phyloP scores from a whole-genome alignment of 352 stramenopile genomes.

The Globisporangium okanoganense region DNA sequence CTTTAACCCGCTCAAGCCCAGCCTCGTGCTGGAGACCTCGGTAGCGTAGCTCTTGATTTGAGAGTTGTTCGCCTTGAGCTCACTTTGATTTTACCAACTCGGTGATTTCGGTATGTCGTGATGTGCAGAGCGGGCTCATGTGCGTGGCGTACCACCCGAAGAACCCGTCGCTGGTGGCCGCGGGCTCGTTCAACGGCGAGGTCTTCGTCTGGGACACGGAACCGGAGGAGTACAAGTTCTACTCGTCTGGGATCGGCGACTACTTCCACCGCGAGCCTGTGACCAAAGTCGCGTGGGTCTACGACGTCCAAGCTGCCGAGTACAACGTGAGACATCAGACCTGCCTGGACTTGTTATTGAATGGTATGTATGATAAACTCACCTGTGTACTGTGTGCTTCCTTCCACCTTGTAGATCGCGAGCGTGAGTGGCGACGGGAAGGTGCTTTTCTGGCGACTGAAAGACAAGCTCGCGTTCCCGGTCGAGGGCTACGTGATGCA shows the following conservation, averaged over 20 bases:
- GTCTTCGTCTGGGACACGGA: constrained; percentile 80
- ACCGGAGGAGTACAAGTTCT: constrained; percentile 59
- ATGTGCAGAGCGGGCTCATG: constrained; percentile 74
- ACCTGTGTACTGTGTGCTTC: background rate
- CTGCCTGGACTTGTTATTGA: too few species aligned
- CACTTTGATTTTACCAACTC: background rate
- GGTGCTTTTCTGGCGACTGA: constrained; percentile 82
- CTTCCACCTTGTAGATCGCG: constrained; percentile 31
- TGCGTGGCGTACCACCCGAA: constrained; percentile 83
- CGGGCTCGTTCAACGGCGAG: constrained; percentile 86
- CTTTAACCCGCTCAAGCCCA: constrained; percentile 58
- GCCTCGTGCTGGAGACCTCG: constrained; percentile 74
- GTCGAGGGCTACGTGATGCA: constrained; percentile 86
- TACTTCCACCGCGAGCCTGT: constrained; percentile 88
- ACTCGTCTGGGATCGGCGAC: constrained; percentile 80
- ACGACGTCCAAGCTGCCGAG: constrained; percentile 60
- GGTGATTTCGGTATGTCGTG: background rate
- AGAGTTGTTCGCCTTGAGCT: too few species aligned
- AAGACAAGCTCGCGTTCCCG: constrained; percentile 82
- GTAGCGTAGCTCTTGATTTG: constrained; percentile 25
- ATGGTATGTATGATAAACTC: background rate
- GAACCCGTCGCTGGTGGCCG: constrained; percentile 77
- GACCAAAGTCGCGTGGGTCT: constrained; percentile 79
- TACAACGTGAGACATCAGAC: constrained; percentile 49
- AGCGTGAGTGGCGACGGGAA: constrained; percentile 84